Percentiles rank a stretch among this genome's conserved stretches.
Evolutionary conservation across 2,329 filamentous ascomycete genomes (phyloP).

Genomic region (Metarhizium sp.): DNA sequence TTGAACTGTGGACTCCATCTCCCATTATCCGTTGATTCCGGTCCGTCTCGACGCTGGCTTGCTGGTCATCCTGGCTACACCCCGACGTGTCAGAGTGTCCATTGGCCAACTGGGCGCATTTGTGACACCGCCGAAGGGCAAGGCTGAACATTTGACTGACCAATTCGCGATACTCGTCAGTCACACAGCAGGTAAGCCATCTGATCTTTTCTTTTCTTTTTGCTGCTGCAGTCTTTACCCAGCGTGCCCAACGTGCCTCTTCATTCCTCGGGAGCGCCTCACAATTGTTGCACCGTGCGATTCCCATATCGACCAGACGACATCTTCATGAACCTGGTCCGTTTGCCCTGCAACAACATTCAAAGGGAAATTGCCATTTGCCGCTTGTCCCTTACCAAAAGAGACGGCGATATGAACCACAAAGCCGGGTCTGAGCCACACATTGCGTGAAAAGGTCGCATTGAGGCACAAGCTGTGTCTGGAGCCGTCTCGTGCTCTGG

Average conservation of each 20-base stretch:
- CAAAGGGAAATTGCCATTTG: background rate
- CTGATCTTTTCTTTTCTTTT: background rate
- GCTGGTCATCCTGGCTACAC: too few relatives aligned
- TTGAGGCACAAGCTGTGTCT: background rate
- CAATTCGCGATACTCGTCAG: background rate
- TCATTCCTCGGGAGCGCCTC: too few relatives aligned
- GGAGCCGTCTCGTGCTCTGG: background rate
- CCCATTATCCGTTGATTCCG: too few relatives aligned
- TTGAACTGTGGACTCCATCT: too few relatives aligned
- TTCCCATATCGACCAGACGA: too few relatives aligned
- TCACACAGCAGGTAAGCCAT: background rate
- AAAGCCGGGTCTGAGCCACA: background rate
- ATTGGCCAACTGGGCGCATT: too few relatives aligned
- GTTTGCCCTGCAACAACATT: background rate
- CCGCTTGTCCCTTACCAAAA: background rate
- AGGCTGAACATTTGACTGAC: background rate
- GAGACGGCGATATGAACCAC: background rate
- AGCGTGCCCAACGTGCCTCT: background rate
- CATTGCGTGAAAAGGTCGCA: background rate
- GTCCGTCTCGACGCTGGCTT: too few relatives aligned
- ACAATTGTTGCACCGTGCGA: too few relatives aligned
- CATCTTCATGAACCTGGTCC: too few relatives aligned
- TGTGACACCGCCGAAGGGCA: background rate
- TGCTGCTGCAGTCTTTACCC: background rate
- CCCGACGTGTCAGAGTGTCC: too few relatives aligned